Evolutionary conservation across 2,329 filamentous ascomycete genomes (phyloP).

Genomic region (Fusarium papillatum): DNA sequence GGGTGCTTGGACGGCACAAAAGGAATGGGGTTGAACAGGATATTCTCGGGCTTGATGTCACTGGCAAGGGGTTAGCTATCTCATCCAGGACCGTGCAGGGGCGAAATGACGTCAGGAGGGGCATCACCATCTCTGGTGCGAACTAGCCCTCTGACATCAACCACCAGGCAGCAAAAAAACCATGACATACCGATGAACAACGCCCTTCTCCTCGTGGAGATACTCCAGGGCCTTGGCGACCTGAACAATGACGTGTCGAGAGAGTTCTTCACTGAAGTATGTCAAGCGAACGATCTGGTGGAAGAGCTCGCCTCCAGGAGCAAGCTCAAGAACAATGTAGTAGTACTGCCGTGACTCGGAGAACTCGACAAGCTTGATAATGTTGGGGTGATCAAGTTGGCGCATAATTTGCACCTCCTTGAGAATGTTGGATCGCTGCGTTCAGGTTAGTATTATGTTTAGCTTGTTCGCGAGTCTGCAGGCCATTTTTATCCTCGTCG

Average conservation of each 20-base stretch:
- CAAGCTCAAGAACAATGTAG: conserved; percentile 96
- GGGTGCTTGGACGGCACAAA: conserved; percentile 85
- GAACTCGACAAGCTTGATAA: conserved; percentile 94
- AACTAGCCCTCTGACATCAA: background rate
- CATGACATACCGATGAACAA: conserved; percentile 89
- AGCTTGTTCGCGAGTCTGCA: conserved; percentile 25
- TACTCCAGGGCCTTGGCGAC: conserved; percentile 96
- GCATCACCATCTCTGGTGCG: conserved; percentile 31
- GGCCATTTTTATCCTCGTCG: conserved; percentile 33
- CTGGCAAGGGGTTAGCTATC: conserved; percentile 60
- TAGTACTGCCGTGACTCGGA: conserved; percentile 96
- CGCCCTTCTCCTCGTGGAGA: conserved; percentile 92
- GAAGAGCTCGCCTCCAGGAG: conserved; percentile 95
- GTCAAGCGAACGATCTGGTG: conserved; percentile 98
- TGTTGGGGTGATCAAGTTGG: conserved; percentile 95
- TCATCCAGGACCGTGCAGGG: conserved; percentile 33
- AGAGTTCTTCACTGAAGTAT: conserved; percentile 97
- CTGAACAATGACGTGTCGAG: conserved; percentile 93
- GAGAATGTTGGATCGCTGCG: conserved; percentile 94
- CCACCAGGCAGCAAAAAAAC: background rate
- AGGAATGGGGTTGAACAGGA: conserved; percentile 90
- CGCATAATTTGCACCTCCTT: conserved; percentile 99
- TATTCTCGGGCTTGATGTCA: conserved; percentile 98
- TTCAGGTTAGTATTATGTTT: conserved; percentile 45
- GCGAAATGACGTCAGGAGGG: conserved; percentile 47